Percentiles rank a stretch among this genome's conserved stretches.
phyloP scores from a whole-genome alignment of 768 basidiomycete genomes.

The Mycena albidolilacea region DNA sequence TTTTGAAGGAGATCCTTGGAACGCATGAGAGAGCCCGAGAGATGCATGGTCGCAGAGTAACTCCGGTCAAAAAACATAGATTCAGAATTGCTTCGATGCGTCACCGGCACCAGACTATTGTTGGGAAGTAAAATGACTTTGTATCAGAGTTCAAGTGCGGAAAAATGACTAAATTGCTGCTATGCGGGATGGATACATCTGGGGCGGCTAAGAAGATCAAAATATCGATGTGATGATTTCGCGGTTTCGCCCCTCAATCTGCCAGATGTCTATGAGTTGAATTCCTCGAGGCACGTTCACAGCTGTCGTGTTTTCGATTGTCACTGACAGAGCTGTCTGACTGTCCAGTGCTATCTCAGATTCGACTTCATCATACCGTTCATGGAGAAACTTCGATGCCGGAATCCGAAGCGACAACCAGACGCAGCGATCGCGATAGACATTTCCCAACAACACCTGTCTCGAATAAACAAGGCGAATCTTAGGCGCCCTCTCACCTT shows the following conservation, averaged over 20 bases:
- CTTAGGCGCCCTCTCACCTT: too few relatives aligned
- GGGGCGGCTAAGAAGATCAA: background rate
- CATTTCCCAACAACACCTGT: background rate
- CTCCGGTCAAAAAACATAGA: background rate
- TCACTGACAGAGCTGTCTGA: background rate
- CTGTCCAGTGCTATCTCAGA: background rate
- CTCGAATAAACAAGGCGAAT: background rate
- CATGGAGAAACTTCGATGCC: background rate
- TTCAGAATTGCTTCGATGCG: background rate
- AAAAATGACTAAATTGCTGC: background rate
- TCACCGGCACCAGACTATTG: background rate
- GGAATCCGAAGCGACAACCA: slow-evolving; percentile 5
- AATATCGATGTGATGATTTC: background rate
- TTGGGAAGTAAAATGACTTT: background rate
- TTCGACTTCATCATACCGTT: slow-evolving; percentile 8
- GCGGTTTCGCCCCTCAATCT: background rate
- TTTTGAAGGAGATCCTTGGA: background rate
- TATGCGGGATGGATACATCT: background rate
- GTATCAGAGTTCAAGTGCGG: background rate
- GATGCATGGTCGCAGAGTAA: background rate
- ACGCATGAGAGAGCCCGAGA: background rate
- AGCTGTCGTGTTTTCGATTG: background rate
- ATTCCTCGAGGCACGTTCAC: background rate
- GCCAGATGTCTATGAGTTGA: background rate
- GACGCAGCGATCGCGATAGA: slow-evolving; percentile 8